Evolutionary conservation across 2,329 filamentous ascomycete species (phyloP).

Genomic region (Colletotrichum viniferum): DNA sequence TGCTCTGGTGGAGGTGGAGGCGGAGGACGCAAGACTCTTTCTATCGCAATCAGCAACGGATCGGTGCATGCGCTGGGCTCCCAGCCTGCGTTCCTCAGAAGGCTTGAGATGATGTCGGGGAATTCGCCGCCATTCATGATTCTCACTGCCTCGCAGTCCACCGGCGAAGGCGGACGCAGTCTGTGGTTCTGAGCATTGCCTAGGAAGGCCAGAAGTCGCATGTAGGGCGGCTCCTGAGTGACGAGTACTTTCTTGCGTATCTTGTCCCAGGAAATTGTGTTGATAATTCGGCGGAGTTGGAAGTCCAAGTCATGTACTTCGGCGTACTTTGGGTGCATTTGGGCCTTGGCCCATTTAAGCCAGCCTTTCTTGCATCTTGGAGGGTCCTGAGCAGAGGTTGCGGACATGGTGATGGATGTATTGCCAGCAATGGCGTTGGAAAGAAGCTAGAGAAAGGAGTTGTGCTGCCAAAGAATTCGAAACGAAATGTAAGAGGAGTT

Average conservation of each 20-base stretch:
- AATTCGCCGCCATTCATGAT: neutral
- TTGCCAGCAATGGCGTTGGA: too few relatives aligned
- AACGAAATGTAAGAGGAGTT: neutral
- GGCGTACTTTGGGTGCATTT: neutral
- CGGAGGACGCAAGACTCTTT: neutral
- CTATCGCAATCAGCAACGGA: neutral
- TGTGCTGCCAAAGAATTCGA: neutral
- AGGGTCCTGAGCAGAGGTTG: neutral
- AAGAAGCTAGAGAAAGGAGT: rapidly evolving
- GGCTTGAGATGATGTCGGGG: neutral
- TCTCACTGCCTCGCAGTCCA: neutral
- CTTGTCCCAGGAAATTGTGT: neutral
- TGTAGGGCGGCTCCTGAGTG: neutral
- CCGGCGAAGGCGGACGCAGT: neutral
- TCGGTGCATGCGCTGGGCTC: neutral
- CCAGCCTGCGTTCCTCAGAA: neutral
- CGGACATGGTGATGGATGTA: neutral
- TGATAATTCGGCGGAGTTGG: neutral
- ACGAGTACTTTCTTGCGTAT: neutral
- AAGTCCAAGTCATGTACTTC: neutral
- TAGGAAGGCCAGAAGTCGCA: neutral
- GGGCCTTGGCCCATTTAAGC: neutral
- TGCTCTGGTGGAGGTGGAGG: neutral
- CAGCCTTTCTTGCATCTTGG: neutral
- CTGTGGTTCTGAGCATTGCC: neutral